Base-by-base conservation (phyloP, 139 green algal species). In the Pseudopediastrum boryanum region DNA sequence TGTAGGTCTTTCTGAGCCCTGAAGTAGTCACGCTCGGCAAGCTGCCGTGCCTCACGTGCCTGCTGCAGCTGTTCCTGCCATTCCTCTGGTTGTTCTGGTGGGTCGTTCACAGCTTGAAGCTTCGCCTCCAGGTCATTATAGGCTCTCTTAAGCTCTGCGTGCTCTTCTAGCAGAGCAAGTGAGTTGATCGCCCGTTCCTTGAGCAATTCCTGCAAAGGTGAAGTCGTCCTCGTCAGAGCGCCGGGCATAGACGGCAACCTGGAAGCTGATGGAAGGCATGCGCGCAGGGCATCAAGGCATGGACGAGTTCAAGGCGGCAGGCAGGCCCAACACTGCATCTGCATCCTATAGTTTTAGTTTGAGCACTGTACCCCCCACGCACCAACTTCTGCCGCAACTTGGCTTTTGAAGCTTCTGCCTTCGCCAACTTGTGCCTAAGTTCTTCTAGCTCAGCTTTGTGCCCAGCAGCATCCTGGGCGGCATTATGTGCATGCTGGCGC, bases 151-250 rank as follows among this genome's bases (percentile, higher is more conserved):
- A 56, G 13, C 13, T 12, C 46, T 5, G 23, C 46, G 52, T 54
- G 64, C 64, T 72, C 16, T 12, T 52, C 39, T 25, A 72, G 33
- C 5, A 72, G 6, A 36, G 39, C 39, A 33, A 31, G 19, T 2
- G 25, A 35, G 64, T 78, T 78, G 33, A 78, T 78, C 0, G 58
- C 52, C 29, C 52, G 51, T 52, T 78, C 71, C 39, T 78, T 78
- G 36, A 78, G 50, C 52, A 78, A n/a, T 4, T n/a, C 71, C 71
- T 67, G 71, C 51, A n/a, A 23, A n/a, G 29, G 31, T 25, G n/a
- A 16, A 66, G n/a, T 29, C 23, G 36, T 13, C 36, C n/a, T 10
- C 7, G 3, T 6, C 7, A 38, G 19, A 7, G 3, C n/a, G 23
- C 12, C 31, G 21, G 58, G 23, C n/a, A 10, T 31, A 66, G 58